Conservation (phyloP, 108 stramenopile genomes). For the Cylindrotheca fusiformis region DNA sequence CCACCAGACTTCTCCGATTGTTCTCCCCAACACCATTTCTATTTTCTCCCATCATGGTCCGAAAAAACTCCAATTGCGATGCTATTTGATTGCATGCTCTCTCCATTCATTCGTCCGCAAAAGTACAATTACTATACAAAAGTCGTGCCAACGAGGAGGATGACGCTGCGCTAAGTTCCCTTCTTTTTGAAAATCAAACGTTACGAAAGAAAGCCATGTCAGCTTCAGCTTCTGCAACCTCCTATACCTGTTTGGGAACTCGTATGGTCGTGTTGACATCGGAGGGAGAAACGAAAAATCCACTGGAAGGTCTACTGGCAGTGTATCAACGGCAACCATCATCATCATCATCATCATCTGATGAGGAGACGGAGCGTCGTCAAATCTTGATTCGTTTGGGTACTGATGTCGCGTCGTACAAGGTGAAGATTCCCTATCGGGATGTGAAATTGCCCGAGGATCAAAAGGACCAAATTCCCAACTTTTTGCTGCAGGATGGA, state of each 20-base stretch:
- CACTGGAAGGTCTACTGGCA: constrained; percentile 12
- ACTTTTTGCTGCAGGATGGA: constrained; percentile 5
- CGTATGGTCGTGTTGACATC: constrained; percentile 9
- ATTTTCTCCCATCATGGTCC: too few species aligned
- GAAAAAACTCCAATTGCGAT: too few species aligned
- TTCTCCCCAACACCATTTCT: too few species aligned
- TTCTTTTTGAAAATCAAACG: too few species aligned
- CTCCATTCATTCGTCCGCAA: too few species aligned
- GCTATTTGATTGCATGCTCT: too few species aligned
- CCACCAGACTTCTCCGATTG: too few species aligned
- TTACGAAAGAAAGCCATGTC: too few species aligned
- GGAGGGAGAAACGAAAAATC: neutral
- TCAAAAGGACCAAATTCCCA: neutral
- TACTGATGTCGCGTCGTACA: neutral
- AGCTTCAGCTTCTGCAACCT: neutral
- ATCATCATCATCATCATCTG: neutral
- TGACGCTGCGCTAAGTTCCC: too few species aligned
- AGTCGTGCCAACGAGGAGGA: too few species aligned
- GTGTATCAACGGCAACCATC: neutral
- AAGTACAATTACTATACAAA: too few species aligned
- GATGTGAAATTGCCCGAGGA: constrained; percentile 7
- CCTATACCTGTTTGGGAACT: constrained; percentile 7
- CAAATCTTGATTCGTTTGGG: neutral
- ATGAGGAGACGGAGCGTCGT: neutral
- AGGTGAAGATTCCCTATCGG: neutral